Conservation (phyloP, 768 basidiomycete genomes). For the Boletus tylopilopsis region DNA sequence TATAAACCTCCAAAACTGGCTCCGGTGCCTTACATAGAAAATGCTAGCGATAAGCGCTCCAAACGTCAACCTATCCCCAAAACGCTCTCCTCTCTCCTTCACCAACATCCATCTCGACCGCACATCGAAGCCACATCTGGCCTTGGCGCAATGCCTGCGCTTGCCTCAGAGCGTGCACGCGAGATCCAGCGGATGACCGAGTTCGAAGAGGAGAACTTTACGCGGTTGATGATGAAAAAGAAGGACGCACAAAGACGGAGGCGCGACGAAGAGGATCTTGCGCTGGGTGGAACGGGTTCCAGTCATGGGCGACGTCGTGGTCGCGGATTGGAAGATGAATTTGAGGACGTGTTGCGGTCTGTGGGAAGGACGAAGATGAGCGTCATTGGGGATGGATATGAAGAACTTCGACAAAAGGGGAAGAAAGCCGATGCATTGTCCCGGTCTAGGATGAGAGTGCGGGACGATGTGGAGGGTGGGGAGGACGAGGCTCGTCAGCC, state of each 20-base stretch:
- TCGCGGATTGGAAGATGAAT: constrained; percentile 80
- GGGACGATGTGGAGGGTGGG: constrained; percentile 23
- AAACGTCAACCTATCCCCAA: constrained; percentile 58
- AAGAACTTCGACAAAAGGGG: constrained; percentile 66
- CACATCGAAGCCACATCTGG: constrained; percentile 71
- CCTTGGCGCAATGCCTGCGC: constrained; percentile 56
- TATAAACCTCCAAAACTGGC: constrained; percentile 88
- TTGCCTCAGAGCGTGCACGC: constrained; percentile 62
- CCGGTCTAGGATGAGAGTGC: constrained; percentile 46
- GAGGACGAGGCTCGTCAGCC: constrained; percentile 29
- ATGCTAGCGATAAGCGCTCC: constrained; percentile 40
- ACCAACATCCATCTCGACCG: constrained; percentile 56
- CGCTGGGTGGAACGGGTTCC: constrained; percentile 71
- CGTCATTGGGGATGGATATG: constrained; percentile 70
- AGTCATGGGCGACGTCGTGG: constrained; percentile 54
- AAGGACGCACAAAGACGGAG: constrained; percentile 67
- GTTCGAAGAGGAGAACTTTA: constrained; percentile 95
- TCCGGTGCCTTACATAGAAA: constrained; percentile 80
- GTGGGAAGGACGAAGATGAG: constrained; percentile 44
- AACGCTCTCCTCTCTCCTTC: constrained; percentile 52
- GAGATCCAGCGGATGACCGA: constrained; percentile 78
- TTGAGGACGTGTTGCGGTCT: constrained; percentile 70
- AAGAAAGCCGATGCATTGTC: constrained; percentile 60
- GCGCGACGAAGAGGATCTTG: constrained; percentile 84
- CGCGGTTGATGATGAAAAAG: constrained; percentile 87